phyloP scores from a whole-genome alignment of 2,329 filamentous ascomycete species.

The Moelleriella libera region DNA sequence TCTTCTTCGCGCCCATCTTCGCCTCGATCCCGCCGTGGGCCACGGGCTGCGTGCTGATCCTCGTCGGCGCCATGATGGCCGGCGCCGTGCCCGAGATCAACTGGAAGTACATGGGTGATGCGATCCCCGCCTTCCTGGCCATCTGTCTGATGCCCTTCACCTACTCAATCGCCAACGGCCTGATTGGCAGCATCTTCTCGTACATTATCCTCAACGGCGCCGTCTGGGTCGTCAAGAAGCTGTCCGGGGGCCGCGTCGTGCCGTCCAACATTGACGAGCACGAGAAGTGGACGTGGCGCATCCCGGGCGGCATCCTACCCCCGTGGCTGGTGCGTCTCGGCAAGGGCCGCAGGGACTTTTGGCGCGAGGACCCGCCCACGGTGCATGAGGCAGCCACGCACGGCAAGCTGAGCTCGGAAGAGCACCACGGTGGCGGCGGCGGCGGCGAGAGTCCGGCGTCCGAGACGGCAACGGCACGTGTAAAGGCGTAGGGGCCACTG shows the following conservation, averaged over 20 bases:
- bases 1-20: conserved; percentile 86
- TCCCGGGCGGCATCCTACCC: conserved; percentile 61
- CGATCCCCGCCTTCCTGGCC: conserved; percentile 71
- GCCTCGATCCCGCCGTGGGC: conserved; percentile 83
- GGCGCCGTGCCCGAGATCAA: conserved; percentile 70
- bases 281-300: conserved; percentile 67
- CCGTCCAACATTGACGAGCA: conserved; percentile 64
- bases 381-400: conserved; percentile 3
- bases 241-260: conserved; percentile 53
- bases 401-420: conserved; percentile 7
- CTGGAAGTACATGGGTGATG: conserved; percentile 75
- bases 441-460: conserved; percentile 2
- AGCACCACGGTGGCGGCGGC: conserved; percentile 1
- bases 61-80: conserved; percentile 83
- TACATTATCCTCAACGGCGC: conserved; percentile 64
- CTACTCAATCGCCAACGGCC: conserved; percentile 75
- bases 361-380: conserved; percentile 28
- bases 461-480: not conserved
- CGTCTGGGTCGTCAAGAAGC: conserved; percentile 54
- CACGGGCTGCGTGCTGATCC: conserved; percentile 73
- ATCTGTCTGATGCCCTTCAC: conserved; percentile 82
- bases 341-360: conserved; percentile 61
- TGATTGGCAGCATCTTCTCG: conserved; percentile 66
- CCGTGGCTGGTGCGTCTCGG: conserved; percentile 54
- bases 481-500: not conserved